Conservation (phyloP, 2,329 filamentous ascomycete genomes). For the Macrophomina pseudophaseolina region DNA sequence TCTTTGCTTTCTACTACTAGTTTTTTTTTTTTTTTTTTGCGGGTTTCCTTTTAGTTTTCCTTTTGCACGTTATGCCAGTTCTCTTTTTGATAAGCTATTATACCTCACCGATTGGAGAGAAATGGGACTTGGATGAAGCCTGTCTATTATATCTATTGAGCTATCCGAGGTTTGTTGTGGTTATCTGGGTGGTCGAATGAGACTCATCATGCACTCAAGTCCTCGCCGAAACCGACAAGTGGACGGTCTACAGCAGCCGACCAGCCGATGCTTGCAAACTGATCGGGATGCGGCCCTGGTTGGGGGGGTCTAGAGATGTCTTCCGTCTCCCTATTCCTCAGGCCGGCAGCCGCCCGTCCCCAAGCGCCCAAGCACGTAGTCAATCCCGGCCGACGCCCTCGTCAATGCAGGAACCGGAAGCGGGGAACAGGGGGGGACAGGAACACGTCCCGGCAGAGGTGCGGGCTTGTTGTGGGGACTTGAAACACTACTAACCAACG, state of each 20-base stretch:
- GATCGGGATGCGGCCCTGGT: background rate
- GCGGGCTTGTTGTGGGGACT: slow-evolving; percentile 7
- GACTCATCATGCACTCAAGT: background rate
- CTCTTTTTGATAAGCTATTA: slow-evolving; percentile 7
- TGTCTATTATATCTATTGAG: slow-evolving; percentile 11
- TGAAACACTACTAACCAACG: background rate
- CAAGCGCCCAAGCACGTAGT: background rate
- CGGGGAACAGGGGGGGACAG: slow-evolving; percentile 7
- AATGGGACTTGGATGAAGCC: background rate
- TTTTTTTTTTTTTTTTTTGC: background rate
- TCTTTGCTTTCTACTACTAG: background rate
- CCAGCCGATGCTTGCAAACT: background rate
- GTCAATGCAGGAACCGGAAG: slow-evolving; percentile 17
- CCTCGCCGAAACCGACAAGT: no score
- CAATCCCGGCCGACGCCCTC: background rate
- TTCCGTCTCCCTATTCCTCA: background rate
- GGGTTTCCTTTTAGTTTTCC: background rate
- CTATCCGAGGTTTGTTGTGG: background rate
- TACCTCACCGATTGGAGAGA: slow-evolving; percentile 3
- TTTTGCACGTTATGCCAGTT: background rate
- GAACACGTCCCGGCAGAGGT: slow-evolving; percentile 3
- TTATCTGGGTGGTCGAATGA: background rate
- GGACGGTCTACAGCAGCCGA: no score
- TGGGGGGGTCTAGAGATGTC: background rate
- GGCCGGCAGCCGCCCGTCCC: slow-evolving; percentile 6